Evolutionary conservation across 371 early-diverging fungal genomes (phyloP), one percentile per base, ranked within the genome.

Genomic region (Mucor saturninus): DNA sequence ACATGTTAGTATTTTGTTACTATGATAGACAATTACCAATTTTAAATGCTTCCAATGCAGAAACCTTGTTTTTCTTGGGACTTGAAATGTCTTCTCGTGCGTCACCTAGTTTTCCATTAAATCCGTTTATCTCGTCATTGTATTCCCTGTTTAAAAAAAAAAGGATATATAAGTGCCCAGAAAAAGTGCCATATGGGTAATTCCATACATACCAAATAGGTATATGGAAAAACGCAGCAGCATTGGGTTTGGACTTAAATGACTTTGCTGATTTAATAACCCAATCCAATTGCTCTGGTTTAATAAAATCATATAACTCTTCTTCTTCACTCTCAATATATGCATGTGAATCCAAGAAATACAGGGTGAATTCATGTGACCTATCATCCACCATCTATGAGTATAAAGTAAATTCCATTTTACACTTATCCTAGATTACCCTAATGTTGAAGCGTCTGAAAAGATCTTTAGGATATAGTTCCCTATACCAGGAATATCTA

Each of bases 281-380:
- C 85, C 85, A 84, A 49, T 84, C 77, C 14, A 84, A 61, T 45
- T 84, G 85, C 35, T 83, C 74, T 13, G 70, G 64, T 48, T 77
- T 77, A 31, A 84, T 77, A 62, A 61, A 72, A 40, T 78, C 77
- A 52, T 74, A 81, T 2, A 67, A 72, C 4, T 58, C 58, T 48
- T 73, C 75, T 15, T 77, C 69, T 13, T 69, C 55, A 37, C 57
- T 69, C 53, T 76, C 71, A 2, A 71, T 65, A 62, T 80, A 76
- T 6, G 75, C 72, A 42, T 79, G 81, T 0, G 84, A 84, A 54
- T 84, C 85, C 42, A 84, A 52, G 48, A 84, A 81, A 50, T 84
- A 84, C 13, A 84, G 54, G 6, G 79, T 69, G 56, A 84, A 84
- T 1, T 43, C 68, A 56, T 77, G 72, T 0, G 51, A 15, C 4